Conservation (phyloP, 1,284 basidiomycete genomes). For the Ceraceosorus bombacis region DNA sequence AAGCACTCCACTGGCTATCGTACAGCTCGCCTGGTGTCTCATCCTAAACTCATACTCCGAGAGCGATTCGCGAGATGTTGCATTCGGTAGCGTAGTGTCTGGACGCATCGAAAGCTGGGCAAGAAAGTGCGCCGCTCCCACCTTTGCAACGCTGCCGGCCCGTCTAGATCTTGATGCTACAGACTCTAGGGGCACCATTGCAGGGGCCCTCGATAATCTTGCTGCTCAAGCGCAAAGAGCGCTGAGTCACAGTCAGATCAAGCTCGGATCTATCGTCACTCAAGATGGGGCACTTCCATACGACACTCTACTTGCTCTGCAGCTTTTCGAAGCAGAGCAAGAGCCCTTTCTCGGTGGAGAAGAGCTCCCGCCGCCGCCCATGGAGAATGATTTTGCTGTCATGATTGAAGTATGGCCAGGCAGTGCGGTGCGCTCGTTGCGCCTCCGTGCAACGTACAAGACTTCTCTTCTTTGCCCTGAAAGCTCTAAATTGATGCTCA, state of each 20-base stretch:
- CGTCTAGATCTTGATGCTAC: constrained; percentile 1
- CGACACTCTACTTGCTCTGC: constrained; percentile 18
- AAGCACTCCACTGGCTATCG: constrained; percentile 1
- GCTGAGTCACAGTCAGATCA: constrained; percentile 12
- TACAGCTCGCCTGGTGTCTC: constrained; percentile 3
- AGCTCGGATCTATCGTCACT: constrained; percentile 11
- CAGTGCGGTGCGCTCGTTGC: constrained; percentile 2
- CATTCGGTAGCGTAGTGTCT: constrained; percentile 15
- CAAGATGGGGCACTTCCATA: constrained; percentile 11
- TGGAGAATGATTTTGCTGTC: constrained; percentile 17
- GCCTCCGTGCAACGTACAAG: constrained; percentile 11
- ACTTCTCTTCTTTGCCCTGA: constrained; percentile 2
- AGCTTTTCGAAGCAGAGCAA: constrained; percentile 5
- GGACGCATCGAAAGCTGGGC: constrained; percentile 11
- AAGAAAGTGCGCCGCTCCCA: constrained; percentile 11
- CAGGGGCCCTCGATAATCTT: constrained; percentile 3
- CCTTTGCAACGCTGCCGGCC: constrained; percentile 16
- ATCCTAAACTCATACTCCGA: background rate
- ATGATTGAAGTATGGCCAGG: constrained; percentile 17
- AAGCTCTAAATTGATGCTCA: background rate
- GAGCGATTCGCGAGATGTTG: background rate
- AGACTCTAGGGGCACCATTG: background rate
- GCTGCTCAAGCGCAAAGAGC: constrained; percentile 3
- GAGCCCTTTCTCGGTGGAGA: constrained; percentile 4
- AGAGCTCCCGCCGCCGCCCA: constrained; percentile 10